Conservation (phyloP, 2,329 filamentous ascomycete genomes). For the Trematosphaeria pertusa region DNA sequence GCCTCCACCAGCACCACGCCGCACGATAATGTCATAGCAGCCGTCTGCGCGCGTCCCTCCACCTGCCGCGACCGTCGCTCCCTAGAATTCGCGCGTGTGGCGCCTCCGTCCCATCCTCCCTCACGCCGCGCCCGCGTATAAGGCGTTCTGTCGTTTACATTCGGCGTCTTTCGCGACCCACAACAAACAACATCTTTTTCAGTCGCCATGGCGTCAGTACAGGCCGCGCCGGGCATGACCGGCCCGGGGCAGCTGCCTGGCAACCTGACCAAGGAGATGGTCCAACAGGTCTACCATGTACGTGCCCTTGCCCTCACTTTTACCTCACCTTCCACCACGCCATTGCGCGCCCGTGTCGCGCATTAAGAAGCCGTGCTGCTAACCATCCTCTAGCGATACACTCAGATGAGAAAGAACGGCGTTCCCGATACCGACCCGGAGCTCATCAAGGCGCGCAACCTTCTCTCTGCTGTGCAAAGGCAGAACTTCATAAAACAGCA, state of each 20-base stretch:
- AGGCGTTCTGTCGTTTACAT: slow-evolving; percentile 17
- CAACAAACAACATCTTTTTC: slow-evolving; percentile 18
- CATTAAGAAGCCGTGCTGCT: slow-evolving; percentile 32
- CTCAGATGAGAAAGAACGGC: slow-evolving; percentile 85
- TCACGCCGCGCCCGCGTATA: slow-evolving; percentile 28
- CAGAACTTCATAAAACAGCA: slow-evolving; percentile 58
- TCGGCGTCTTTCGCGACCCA: slow-evolving; percentile 22
- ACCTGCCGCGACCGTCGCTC: slow-evolving; percentile 32
- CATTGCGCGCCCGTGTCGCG: slow-evolving; percentile 13
- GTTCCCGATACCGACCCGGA: slow-evolving; percentile 85
- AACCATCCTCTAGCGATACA: slow-evolving; percentile 72
- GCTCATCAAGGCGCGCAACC: slow-evolving; percentile 79
- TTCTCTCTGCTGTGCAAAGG: slow-evolving; percentile 75
- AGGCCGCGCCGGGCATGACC: slow-evolving; percentile 73
- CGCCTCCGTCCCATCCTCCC: slow-evolving; percentile 19
- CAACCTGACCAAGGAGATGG: slow-evolving; percentile 76
- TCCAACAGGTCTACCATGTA: slow-evolving; percentile 77
- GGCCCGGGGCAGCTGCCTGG: slow-evolving; percentile 67
- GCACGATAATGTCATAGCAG: slow-evolving; percentile 46
- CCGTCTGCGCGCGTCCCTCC: slow-evolving; percentile 30
- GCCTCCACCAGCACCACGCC: slow-evolving; percentile 34
- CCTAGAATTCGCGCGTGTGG: slow-evolving; percentile 29
- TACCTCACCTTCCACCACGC: slow-evolving; percentile 5
- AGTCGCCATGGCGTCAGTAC: slow-evolving; percentile 76
- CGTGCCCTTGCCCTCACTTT: slow-evolving; percentile 32